phyloP scores from a whole-genome alignment of 2,329 filamentous ascomycete species.

The Fusarium sp. region DNA sequence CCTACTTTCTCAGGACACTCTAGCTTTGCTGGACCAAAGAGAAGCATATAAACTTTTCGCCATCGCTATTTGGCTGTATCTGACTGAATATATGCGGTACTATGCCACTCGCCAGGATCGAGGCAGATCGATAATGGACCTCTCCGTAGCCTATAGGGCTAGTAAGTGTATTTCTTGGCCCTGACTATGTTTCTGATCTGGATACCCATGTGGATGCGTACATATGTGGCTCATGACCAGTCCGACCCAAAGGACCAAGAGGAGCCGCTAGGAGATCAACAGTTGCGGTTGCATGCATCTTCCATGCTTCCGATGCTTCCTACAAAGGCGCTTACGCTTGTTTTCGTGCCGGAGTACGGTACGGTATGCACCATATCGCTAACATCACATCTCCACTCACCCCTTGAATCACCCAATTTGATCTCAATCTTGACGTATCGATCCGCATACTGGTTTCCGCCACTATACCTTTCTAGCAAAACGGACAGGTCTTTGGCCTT shows the following conservation, averaged over 20 bases:
- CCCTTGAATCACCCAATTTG: conserved; percentile 36
- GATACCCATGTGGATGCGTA: background rate
- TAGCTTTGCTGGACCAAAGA: background rate
- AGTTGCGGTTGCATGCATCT: conserved; percentile 8
- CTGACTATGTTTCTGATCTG: background rate
- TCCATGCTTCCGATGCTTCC: background rate
- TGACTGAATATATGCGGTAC: background rate
- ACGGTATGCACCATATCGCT: conserved; percentile 11
- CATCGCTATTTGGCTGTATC: background rate
- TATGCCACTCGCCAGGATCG: conserved; percentile 2
- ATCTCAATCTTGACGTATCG: conserved; percentile 2
- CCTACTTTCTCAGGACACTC: background rate
- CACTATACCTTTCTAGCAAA: conserved; percentile 2
- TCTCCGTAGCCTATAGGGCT: conserved; percentile 5
- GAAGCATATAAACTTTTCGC: background rate
- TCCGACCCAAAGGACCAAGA: background rate
- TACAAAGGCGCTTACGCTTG: conserved; percentile 18
- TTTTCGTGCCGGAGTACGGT: background rate
- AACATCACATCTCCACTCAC: conserved; percentile 34
- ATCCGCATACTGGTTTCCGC: conserved; percentile 5
- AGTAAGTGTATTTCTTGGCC: background rate
- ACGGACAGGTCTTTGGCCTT: conserved; percentile 18
- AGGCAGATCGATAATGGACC: conserved; percentile 17
- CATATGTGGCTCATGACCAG: conserved; percentile 1
- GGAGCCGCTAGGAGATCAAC: background rate